Base-by-base conservation (phyloP, 257 asterid genomes). In the Capsicum pubescens region DNA sequence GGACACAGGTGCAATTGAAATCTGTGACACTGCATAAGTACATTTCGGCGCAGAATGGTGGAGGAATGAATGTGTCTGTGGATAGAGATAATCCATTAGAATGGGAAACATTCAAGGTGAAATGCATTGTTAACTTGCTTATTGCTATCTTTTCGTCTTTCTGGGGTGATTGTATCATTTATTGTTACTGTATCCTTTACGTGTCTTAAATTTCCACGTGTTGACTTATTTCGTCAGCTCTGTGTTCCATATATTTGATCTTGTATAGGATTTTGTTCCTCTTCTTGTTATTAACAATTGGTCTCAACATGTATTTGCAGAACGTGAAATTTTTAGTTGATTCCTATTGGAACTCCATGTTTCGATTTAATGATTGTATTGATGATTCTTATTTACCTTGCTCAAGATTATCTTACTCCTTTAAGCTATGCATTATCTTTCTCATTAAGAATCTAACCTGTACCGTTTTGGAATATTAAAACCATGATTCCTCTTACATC, bases 101-200 rank as follows among this genome's bases (percentile, higher is more conserved):
- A 16, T 94, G 95, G 97, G 98, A 93, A 87, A 91, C 95, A 61
- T 94, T 93, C 52, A 84, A 91, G 91, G 97, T 94, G 17, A 85
- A 89, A 74, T 58, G 46, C 78, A 39, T 86, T 15, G 26, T 46
- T 44, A 7, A 36, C 68, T 89, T 81, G 44, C 80, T 72, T 21
- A 19, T 68, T 84, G 59, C 72, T 82, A 36, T 57, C 36, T 8
- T 64, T 55, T 79, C 16, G 67, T 54, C 83, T 26, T 15, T 79
- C 42, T 6, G 36, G 46, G 36, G 3, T 39, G 61, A 67, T 9
- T 16, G 7, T 8, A 26, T 76, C 5, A 1, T 26, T 56, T 32
- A 12, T 58, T 76, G 77, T 74, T 60, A 26, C 1, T 26, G 32
- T 26, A 26, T 26, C 32, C 32, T 26, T 26, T 26, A 26, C 32